phyloP scores from a whole-genome alignment of 495 filamentous ascomycete species.

The Penicillium crystallinum region DNA sequence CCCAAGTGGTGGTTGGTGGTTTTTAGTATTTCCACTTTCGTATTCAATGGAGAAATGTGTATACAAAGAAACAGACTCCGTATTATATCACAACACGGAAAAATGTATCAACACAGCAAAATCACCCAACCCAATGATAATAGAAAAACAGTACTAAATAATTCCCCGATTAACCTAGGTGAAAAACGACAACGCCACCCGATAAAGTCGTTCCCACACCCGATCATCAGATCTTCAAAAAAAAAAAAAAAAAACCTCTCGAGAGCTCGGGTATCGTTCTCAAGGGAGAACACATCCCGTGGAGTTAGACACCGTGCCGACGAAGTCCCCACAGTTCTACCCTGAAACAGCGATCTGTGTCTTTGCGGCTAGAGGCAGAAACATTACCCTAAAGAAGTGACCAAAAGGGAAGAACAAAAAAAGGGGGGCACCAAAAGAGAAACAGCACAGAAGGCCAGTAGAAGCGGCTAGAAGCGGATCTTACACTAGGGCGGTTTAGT shows the following conservation, averaged over 20 bases:
- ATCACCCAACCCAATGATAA: too few relatives aligned
- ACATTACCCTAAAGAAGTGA: background rate
- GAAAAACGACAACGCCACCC: background rate
- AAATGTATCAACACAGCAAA: too few relatives aligned
- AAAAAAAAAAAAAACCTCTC: background rate
- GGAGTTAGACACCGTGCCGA: slow-evolving; percentile 10
- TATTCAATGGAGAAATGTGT: too few relatives aligned
- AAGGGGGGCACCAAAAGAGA: slow-evolving; percentile 10
- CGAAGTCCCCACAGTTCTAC: slow-evolving; percentile 23
- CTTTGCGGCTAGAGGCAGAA: slow-evolving; percentile 18
- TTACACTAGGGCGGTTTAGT: too few relatives aligned
- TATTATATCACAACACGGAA: too few relatives aligned
- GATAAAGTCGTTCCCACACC: background rate
- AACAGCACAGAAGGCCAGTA: background rate
- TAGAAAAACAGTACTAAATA: background rate
- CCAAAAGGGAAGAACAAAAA: slow-evolving; percentile 11
- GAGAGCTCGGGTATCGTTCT: background rate
- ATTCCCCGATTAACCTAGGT: background rate
- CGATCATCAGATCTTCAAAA: background rate
- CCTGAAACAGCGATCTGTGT: slow-evolving; percentile 25
- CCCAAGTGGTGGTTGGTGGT: too few relatives aligned
- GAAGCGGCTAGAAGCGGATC: slow-evolving; percentile 4
- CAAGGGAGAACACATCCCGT: slow-evolving; percentile 3
- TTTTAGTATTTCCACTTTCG: background rate
- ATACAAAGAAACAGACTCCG: too few relatives aligned